Evolutionary conservation across 2,329 filamentous ascomycete species (phyloP), one percentile per base, ranked within the genome.

Genomic region (Xylaria sp.): DNA sequence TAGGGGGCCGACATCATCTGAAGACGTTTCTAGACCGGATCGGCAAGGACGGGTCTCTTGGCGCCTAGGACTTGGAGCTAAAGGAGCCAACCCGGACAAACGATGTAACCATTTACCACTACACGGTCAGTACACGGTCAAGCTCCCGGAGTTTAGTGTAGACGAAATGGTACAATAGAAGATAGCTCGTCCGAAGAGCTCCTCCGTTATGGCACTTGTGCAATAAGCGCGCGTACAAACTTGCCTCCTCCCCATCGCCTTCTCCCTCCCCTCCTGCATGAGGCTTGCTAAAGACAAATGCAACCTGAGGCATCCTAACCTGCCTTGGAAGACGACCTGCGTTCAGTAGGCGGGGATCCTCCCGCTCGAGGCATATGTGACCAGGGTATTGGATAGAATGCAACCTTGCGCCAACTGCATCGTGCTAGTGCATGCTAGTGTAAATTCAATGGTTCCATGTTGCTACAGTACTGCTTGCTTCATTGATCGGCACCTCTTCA

Each of bases 181-280:
- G 43, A 46, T 36, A 62, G 54, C 59, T 48, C 20, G 48, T 15
- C 52, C 12, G 10, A 23, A 15, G 46, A 39, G 46, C 48, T 58
- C 20, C 15, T 52, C 36, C 43, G 57, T 41, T 36, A 52, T 25
- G 36, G 46, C 28, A 57, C 43, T 28, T 58, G 43, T 52, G 23
- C 64, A 64, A 52, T 55, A 67, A 54, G 64, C 64, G 60, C 65
- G 65, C 60, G 55, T 64, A 55, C 39, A 28, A n/a, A 64, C 28
- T 15, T 15, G 15, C 31, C 54, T 46, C 25, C 18, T 43, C 12
- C 39, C 39, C 43, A 28, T 28, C 28, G 28, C 23, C 54, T 59
- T 36, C 36, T 13, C 28, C 49, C 31, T 20, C 48, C 48, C 23
- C 56, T 46, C 52, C 55, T 60, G 54, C 54, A 54, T 13, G 54